These are phyloP conservation scores for Solanum medicagineum DNA, from an alignment of 257 asterid species.

Conservation along the genomic window DNA sequence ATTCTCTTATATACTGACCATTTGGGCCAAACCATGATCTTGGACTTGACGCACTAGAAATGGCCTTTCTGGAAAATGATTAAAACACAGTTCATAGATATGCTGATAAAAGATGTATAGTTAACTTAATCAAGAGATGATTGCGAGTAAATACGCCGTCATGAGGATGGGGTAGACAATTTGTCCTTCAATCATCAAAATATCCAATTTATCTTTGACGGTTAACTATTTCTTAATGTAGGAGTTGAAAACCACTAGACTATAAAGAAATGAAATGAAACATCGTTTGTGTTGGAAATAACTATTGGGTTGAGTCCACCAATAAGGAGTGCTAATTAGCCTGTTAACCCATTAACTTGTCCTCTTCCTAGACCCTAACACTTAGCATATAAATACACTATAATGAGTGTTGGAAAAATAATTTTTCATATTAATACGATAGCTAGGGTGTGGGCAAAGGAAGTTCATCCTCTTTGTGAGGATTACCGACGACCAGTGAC, in stretches of 20 bases:
- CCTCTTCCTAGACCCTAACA: not conserved
- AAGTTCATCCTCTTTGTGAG: not conserved
- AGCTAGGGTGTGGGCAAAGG: not conserved
- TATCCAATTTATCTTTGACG: not conserved
- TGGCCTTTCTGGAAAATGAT: conserved; percentile 29
- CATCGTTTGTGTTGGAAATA: no score
- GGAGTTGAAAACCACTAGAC: no score
- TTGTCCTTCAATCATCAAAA: not conserved
- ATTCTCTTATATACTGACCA: conserved; percentile 83
- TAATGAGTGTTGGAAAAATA: no score
- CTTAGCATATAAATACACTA: no score
- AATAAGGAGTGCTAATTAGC: no score
- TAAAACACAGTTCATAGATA: not conserved
- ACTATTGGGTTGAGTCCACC: no score
- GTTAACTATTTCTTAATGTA: no score
- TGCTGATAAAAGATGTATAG: not conserved
- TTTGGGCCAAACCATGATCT: conserved; percentile 97
- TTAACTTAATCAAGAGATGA: not conserved
- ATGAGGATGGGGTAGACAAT: not conserved
- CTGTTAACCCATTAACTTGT: no score
- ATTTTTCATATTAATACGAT: no score
- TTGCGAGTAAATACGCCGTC: not conserved
- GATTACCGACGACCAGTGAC: not conserved
- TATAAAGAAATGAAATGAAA: no score
- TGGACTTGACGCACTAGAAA: conserved; percentile 48